Evolutionary conservation across 306 rosid species (phyloP), one percentile per base, ranked within the genome.

Genomic region (Prunus padus): DNA sequence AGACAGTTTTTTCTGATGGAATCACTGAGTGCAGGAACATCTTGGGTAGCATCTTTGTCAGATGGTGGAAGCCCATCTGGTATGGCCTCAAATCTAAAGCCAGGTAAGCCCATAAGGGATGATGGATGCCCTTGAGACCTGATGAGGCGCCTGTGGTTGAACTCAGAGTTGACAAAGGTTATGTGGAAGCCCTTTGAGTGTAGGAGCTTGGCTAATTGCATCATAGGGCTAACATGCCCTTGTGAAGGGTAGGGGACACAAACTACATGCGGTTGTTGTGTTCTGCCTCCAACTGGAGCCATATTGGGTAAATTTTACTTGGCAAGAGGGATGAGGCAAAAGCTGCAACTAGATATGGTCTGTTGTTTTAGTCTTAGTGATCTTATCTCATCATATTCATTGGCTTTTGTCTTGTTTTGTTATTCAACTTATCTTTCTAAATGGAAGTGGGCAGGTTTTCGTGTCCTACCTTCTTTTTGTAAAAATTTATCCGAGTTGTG

Each of bases 211-310:
- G 70, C 71, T 20, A 79, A 40, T 11, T 37, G 23, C 73, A 73
- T 67, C 79, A 80, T 8, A 20, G 75, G 75, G 47, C 3, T 47
- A 0, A 80, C 46, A 60, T 80, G 79, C 55, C 83, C 76, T 67
- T 67, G 79, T 60, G 79, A 15, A 11, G 79, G 79, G 28, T 0
- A 67, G 2, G 83, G 79, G 12, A 76, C 22, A 45, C 59, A 28
- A 3, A 76, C 60, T 16, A 45, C 75, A 68, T 76, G 80, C 23
- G 46, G 74, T 25, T 68, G 63, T 11, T 30, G 46, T 30, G 22
- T 11, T 16, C 62, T 49, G 30, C 3, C n/a, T 61, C 10, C n/a
- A 7, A 28, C 20, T 47, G 46, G 20, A 11, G 22, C n/a, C 78
- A 74, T 73, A 8, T n/a, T 33, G 40, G 40, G 40, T 33, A 33